These are phyloP conservation scores for Aspergillus fructus DNA, from an alignment of 2,329 filamentous ascomycete genomes.

Conservation along the genomic window DNA sequence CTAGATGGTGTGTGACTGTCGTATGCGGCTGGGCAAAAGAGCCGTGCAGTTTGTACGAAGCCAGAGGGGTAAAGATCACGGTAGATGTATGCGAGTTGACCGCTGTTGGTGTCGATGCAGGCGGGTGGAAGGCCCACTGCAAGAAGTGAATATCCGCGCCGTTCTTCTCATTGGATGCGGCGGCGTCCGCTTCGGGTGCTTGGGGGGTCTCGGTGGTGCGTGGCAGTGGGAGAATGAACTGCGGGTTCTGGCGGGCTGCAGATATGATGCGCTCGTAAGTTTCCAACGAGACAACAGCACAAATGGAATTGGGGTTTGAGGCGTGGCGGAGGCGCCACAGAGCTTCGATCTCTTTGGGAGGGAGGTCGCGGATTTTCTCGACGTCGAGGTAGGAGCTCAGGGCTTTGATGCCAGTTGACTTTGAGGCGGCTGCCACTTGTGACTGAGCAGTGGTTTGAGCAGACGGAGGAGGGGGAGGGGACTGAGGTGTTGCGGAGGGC, in stretches of 20 bases:
- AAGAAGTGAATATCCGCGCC: conserved; percentile 94
- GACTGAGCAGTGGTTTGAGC: conserved; percentile 30
- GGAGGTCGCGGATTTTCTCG: conserved; percentile 70
- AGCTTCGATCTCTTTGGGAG: conserved; percentile 76
- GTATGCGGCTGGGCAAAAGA: conserved; percentile 92
- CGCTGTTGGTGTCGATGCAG: conserved; percentile 35
- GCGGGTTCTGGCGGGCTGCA: conserved; percentile 72
- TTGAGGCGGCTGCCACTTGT: conserved; percentile 45
- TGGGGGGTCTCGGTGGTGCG: conserved; percentile 27
- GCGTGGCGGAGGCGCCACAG: conserved; percentile 91
- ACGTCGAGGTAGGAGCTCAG: conserved; percentile 74
- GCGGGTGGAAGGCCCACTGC: conserved; percentile 88
- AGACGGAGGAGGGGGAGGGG: conserved; percentile 37
- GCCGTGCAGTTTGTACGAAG: conserved; percentile 86
- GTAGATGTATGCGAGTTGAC: conserved; percentile 62
- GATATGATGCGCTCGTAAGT: conserved; percentile 73
- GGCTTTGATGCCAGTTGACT: conserved; percentile 59
- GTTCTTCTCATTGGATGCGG: conserved; percentile 21
- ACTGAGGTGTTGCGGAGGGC: conserved; percentile 36
- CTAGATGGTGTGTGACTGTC: conserved; percentile 86
- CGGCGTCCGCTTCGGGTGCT: conserved; percentile 25
- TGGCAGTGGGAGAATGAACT: conserved; percentile 86
- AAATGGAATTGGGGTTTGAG: conserved; percentile 70
- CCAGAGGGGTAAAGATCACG: conserved; percentile 90
- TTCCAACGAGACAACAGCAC: conserved; percentile 71